Percentiles rank a stretch among this genome's conserved stretches.
These are phyloP conservation scores for Silene latifolia DNA, from an alignment of 148 eudicot species.

Conservation along the genomic window DNA sequence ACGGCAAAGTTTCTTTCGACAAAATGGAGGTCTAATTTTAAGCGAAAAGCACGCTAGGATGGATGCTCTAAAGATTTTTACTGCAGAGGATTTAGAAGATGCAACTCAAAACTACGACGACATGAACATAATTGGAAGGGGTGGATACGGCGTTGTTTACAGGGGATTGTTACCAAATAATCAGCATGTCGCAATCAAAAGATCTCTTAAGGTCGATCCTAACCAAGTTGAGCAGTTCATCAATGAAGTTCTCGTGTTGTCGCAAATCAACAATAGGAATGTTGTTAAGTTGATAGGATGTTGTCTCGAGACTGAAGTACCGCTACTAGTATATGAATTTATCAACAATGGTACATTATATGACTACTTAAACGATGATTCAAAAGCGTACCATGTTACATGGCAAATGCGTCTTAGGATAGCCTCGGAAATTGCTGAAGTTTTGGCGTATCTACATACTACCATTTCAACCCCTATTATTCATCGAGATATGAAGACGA, in stretches of 20 bases:
- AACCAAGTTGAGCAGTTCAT: slow-evolving; percentile 25
- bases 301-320: slow-evolving; percentile 26
- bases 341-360: slow-evolving; percentile 26
- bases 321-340: slow-evolving; percentile 21
- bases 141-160: slow-evolving; percentile 16
- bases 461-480: slow-evolving; percentile 25
- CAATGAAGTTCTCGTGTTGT: slow-evolving; percentile 18
- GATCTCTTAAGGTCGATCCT: slow-evolving; percentile 18
- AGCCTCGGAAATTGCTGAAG: slow-evolving; percentile 25
- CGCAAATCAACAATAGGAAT: slow-evolving; percentile 23
- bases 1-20: slow-evolving; percentile 7
- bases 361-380: slow-evolving; percentile 18
- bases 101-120: slow-evolving; percentile 25
- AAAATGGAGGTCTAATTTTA: slow-evolving; percentile 22
- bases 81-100: slow-evolving; percentile 4
- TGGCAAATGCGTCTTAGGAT: slow-evolving; percentile 21
- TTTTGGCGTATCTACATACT: slow-evolving; percentile 22
- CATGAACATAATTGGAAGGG: slow-evolving; percentile 14
- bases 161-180: not conserved
- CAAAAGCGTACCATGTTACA: not conserved
- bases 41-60: not conserved
- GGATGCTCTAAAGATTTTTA: slow-evolving; percentile 15
- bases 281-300: slow-evolving; percentile 27
- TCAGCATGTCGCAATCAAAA: slow-evolving; percentile 27
- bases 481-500: slow-evolving; percentile 27